phyloP scores from a whole-genome alignment of 306 rosid genomes.

The Cucumis cinereus region DNA sequence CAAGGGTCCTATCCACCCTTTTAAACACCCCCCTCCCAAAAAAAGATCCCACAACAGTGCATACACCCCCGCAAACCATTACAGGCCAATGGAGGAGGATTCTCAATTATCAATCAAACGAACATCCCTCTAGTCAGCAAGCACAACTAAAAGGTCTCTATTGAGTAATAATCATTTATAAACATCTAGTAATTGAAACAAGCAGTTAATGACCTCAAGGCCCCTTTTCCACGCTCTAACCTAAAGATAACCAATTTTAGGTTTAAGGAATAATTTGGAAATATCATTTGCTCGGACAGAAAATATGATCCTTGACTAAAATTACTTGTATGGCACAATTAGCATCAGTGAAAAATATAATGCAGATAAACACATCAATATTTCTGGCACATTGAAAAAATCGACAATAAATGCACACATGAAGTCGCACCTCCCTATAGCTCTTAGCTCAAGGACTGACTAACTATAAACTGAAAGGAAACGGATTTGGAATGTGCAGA shows the following conservation, averaged over 20 bases:
- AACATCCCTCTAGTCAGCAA: no score
- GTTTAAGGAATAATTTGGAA: neutral
- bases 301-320: neutral
- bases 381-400: neutral
- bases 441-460: no score
- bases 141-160: neutral
- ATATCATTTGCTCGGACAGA: neutral
- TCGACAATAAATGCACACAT: neutral
- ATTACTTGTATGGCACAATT: neutral
- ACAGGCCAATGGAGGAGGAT: no score
- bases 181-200: neutral
- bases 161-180: neutral
- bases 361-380: no score
- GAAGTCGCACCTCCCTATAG: neutral
- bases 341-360: neutral
- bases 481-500: slow-evolving; percentile 1
- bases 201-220: neutral
- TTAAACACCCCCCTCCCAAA: no score
- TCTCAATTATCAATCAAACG: no score
- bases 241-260: neutral
- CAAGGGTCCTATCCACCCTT: no score
- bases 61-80: no score
- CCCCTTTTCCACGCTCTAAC: neutral
- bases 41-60: no score
- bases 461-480: no score